Conservation (phyloP, 75 land plant genomes). For the Pinus albicaulis region DNA sequence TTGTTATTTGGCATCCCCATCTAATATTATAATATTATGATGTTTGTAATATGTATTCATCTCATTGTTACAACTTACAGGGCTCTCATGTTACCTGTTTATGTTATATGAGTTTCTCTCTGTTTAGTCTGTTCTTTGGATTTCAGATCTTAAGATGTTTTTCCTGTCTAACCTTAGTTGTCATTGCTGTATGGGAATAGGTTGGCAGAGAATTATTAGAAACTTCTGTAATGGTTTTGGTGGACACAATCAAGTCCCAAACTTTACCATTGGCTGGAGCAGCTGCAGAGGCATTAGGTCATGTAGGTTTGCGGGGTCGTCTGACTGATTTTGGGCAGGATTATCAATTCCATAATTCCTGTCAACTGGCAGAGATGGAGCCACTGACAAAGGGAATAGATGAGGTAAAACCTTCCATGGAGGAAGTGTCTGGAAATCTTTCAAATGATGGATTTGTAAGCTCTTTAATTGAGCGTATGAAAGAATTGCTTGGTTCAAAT, state of each 20-base stretch:
- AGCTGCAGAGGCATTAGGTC: slow-evolving; percentile 94
- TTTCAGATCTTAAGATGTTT: slow-evolving; percentile 1
- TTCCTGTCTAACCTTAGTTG: no score
- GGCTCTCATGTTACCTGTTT: background rate
- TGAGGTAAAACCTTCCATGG: background rate
- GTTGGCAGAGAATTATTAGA: slow-evolving; percentile 40
- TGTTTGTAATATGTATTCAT: no score
- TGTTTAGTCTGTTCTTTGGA: background rate
- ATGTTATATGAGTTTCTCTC: background rate
- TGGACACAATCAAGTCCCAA: slow-evolving; percentile 61
- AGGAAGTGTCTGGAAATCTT: background rate
- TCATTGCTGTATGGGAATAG: slow-evolving; percentile 21
- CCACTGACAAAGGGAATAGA: background rate
- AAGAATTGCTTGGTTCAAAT: slow-evolving; percentile 58
- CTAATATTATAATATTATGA: no score
- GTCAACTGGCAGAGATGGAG: background rate
- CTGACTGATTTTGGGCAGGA: slow-evolving; percentile 40
- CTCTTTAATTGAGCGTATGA: slow-evolving; percentile 46
- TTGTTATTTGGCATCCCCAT: no score
- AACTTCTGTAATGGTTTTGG: slow-evolving; percentile 36
- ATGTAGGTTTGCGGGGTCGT: slow-evolving; percentile 71
- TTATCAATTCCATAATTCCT: slow-evolving; percentile 5
- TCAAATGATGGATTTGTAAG: slow-evolving; percentile 31
- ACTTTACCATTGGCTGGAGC: slow-evolving; percentile 59
- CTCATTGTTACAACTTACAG: no score